A percentile compares a stretch with the other conserved stretches of the same genome.
phyloP scores from a whole-genome alignment of 495 filamentous ascomycete species.

The Xylaria grammica region DNA sequence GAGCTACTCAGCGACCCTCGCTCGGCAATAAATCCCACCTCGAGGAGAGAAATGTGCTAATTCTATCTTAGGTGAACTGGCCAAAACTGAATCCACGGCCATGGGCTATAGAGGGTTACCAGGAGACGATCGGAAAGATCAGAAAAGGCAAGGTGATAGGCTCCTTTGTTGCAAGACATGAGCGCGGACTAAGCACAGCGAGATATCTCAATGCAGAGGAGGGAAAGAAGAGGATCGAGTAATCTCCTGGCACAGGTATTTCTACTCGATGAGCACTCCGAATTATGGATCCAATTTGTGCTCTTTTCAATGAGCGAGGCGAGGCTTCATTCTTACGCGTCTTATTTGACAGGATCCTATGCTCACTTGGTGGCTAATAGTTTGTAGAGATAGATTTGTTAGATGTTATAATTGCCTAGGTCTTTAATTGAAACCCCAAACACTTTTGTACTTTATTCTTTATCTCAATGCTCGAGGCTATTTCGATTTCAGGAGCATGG shows the following conservation, averaged over 20 bases:
- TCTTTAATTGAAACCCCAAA: too few species aligned
- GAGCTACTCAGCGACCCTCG: not conserved
- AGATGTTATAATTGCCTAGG: constrained; percentile 12
- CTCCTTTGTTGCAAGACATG: constrained; percentile 70
- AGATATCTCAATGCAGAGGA: constrained; percentile 85
- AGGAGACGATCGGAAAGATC: constrained; percentile 80
- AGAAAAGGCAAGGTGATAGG: constrained; percentile 79
- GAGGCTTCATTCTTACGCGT: not conserved
- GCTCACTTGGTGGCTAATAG: not conserved
- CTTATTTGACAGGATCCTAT: not conserved
- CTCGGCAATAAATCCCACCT: not conserved
- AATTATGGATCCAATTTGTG: not conserved
- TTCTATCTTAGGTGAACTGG: constrained; percentile 83
- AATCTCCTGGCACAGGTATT: constrained; percentile 8
- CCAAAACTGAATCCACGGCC: constrained; percentile 88
- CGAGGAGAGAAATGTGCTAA: not conserved
- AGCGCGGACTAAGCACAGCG: constrained; percentile 77
- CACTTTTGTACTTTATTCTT: too few species aligned
- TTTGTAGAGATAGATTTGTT: constrained; percentile 16
- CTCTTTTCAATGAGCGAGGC: not conserved
- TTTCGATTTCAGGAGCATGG: too few species aligned
- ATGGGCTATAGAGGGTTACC: constrained; percentile 84
- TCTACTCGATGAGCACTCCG: not conserved
- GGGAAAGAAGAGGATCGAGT: constrained; percentile 96
- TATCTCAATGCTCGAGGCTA: too few species aligned